These are phyloP conservation scores for Fusarium heterosporum DNA, from an alignment of 2,329 filamentous ascomycete species.

Conservation along the genomic window DNA sequence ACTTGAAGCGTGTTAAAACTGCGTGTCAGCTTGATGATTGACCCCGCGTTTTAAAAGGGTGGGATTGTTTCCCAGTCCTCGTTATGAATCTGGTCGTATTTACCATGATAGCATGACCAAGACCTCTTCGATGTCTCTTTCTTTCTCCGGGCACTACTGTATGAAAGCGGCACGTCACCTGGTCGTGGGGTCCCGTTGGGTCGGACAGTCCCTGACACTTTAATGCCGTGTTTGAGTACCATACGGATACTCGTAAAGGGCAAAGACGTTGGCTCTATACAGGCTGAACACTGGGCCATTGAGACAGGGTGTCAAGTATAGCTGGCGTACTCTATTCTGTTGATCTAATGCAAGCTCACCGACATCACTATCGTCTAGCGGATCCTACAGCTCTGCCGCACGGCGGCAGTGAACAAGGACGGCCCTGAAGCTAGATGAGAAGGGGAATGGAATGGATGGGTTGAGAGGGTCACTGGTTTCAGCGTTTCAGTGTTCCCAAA, in stretches of 20 bases:
- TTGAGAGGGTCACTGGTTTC: slow-evolving; percentile 20
- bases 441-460: slow-evolving; percentile 12
- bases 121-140: slow-evolving; percentile 11
- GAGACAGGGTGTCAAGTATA: slow-evolving; percentile 3
- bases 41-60: slow-evolving; percentile 15
- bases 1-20: slow-evolving; percentile 1
- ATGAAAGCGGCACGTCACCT: slow-evolving; percentile 42
- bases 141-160: slow-evolving; percentile 42
- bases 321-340: slow-evolving; percentile 6
- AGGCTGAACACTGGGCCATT: neutral
- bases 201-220: slow-evolving; percentile 16
- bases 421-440: slow-evolving; percentile 21
- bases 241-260: neutral
- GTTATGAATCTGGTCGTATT: neutral
- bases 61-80: neutral
- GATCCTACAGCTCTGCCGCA: slow-evolving; percentile 27
- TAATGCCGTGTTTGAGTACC: slow-evolving; percentile 7
- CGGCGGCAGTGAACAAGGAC: slow-evolving; percentile 26
- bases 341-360: slow-evolving; percentile 10
- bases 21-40: slow-evolving; percentile 6
- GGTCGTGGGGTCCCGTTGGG: slow-evolving; percentile 34
- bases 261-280: too few species aligned
- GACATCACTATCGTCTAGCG: slow-evolving; percentile 27
- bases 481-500: slow-evolving; percentile 34
- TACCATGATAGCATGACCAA: neutral